Evolutionary conservation across 495 filamentous ascomycete species (phyloP).

Genomic region (Penicillium cinerascens): DNA sequence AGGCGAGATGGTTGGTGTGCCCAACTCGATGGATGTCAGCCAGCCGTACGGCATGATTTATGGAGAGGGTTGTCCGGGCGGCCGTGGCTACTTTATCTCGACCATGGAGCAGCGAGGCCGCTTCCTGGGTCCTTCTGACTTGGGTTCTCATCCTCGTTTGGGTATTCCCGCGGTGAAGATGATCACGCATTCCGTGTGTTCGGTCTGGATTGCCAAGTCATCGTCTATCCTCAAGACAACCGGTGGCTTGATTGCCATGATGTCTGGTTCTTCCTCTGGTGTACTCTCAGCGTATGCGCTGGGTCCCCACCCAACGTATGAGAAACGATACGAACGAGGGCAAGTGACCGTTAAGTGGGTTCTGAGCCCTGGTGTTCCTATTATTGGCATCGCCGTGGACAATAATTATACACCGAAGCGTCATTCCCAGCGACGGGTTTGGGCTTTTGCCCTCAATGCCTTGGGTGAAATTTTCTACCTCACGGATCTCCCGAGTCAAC

Average conservation of each 20-base stretch:
- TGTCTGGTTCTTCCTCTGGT: conserved; percentile 81
- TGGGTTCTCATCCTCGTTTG: conserved; percentile 46
- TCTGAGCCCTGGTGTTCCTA: conserved; percentile 87
- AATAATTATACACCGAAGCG: conserved; percentile 70
- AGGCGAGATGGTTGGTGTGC: conserved; percentile 67
- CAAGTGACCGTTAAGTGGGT: conserved; percentile 84
- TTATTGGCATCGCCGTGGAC: conserved; percentile 81
- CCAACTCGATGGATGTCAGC: conserved; percentile 87
- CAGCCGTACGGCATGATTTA: conserved; percentile 79
- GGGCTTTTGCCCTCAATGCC: conserved; percentile 86
- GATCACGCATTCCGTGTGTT: conserved; percentile 60
- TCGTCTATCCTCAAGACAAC: conserved; percentile 64
- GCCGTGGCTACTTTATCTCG: conserved; percentile 71
- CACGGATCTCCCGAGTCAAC: conserved; percentile 57
- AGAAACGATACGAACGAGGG: conserved; percentile 64
- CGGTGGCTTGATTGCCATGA: conserved; percentile 72
- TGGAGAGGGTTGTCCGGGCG: conserved; percentile 79
- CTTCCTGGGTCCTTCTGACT: conserved; percentile 55
- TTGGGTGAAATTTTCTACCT: conserved; percentile 89
- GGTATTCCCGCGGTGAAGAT: conserved; percentile 71
- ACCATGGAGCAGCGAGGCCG: conserved; percentile 75
- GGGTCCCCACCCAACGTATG: conserved; percentile 61
- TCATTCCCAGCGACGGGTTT: conserved; percentile 65
- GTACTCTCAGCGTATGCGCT: conserved; percentile 81
- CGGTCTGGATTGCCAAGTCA: conserved; percentile 91